Evolutionary conservation across 371 early-diverging fungal species (phyloP).

Genomic region (Hamiltosporidium tvaerminnensis): DNA sequence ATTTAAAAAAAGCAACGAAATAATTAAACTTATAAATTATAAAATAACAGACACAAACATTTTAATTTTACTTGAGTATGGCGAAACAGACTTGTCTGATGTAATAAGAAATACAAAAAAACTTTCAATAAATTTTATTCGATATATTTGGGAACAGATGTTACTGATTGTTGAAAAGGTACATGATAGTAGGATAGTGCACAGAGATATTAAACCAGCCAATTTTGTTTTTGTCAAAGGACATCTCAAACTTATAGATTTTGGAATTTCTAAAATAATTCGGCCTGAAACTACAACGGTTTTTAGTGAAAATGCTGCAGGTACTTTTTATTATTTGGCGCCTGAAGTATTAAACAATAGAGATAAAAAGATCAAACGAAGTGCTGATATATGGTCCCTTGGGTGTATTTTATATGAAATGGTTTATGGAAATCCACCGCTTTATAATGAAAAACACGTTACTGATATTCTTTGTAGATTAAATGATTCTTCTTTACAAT

Average conservation of each 20-base stretch:
- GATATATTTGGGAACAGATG: constrained; percentile 46
- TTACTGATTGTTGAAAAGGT: constrained; percentile 42
- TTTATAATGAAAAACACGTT: too few species aligned
- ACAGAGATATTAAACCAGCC: constrained; percentile 53
- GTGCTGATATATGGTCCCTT: constrained; percentile 52
- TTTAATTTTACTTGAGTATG: constrained; percentile 51
- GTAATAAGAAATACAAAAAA: constrained; percentile 1
- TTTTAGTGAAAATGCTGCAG: constrained; percentile 34
- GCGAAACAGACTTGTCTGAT: constrained; percentile 43
- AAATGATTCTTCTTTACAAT: too few species aligned
- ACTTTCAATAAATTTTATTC: constrained; percentile 16
- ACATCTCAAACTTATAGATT: constrained; percentile 51
- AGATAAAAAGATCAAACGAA: constrained; percentile 42
- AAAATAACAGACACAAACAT: constrained; percentile 31
- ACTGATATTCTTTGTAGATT: too few species aligned
- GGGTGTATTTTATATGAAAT: constrained; percentile 53
- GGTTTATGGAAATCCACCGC: constrained; percentile 29
- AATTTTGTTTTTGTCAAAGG: constrained; percentile 52
- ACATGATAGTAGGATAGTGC: constrained; percentile 47
- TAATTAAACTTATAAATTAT: constrained; percentile 49
- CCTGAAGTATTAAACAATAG: constrained; percentile 44
- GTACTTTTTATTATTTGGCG: constrained; percentile 51
- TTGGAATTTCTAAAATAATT: constrained; percentile 50
- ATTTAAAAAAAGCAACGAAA: constrained; percentile 27
- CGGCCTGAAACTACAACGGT: constrained; percentile 47